Evolutionary conservation across 208 protist species (phyloP).

Genomic region (Wallacemonas sp.): DNA sequence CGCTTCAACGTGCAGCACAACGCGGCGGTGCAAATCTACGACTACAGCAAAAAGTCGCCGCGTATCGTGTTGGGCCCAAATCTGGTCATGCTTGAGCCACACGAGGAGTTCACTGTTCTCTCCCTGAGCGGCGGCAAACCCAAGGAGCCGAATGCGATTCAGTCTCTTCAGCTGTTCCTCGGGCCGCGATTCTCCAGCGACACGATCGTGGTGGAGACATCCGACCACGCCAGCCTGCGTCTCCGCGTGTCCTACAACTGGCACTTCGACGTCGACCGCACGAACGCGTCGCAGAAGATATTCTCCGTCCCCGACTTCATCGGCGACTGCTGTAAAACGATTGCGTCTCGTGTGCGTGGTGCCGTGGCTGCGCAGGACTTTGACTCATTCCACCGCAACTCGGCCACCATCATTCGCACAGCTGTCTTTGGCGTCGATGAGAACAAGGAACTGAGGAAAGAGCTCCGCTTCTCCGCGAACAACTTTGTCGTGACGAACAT

Average conservation of each 20-base stretch:
- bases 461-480: conserved; percentile 89
- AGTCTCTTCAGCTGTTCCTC: conserved; percentile 92
- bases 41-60: conserved; percentile 86
- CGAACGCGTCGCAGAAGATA: conserved; percentile 50
- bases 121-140: conserved; percentile 93
- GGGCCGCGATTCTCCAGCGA: conserved; percentile 96
- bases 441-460: conserved; percentile 12
- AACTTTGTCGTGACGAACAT: conserved; percentile 95
- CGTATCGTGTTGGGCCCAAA: conserved; percentile 94
- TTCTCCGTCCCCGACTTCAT: conserved; percentile 97
- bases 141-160: conserved; percentile 92
- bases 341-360: conserved; percentile 94
- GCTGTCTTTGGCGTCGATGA: conserved; percentile 93
- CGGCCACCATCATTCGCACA: conserved; percentile 93
- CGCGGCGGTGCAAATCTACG: conserved; percentile 96
- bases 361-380: conserved; percentile 93
- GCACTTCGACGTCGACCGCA: conserved; percentile 88
- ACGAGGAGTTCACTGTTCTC: conserved; percentile 97
- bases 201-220: conserved; percentile 94
- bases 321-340: conserved; percentile 97
- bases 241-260: conserved; percentile 97
- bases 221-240: conserved; percentile 94
- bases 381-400: conserved; percentile 97
- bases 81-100: conserved; percentile 94
- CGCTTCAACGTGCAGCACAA: conserved; percentile 96